Evolutionary conservation across 768 basidiomycete species (phyloP), one percentile per base, ranked within the genome.

Genomic region (Xerocomellus chrysenteron): DNA sequence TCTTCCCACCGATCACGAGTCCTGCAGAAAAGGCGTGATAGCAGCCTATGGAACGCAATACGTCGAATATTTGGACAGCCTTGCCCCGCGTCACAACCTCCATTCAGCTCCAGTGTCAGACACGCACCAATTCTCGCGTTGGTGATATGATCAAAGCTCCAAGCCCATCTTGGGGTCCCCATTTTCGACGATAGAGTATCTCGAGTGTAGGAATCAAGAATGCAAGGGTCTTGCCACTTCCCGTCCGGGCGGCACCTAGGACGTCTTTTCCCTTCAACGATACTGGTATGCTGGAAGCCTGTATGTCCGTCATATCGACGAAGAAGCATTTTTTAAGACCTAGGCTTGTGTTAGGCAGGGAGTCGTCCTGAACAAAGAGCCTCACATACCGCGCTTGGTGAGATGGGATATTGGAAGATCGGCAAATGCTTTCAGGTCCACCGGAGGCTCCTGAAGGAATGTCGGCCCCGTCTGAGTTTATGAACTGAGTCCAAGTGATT

Each of bases 11-110:
- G 42, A 99, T 99, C 17, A 98, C 88, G 13, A 98, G 76, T 0
- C 95, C 96, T 0, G 96, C 96, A 7, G 93, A 96, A 73, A 98
- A 96, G 17, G 82, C 79, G 65, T 99, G 96, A 64, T 87, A 87
- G 44, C 88, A 87, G 3, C 97, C 97, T 56, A 98, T 90, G 41
- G 90, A 88, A n/a, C 93, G 84, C 30, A 99, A 72, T 8, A 98
- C 94, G 45, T 96, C 93, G 68, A 98, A 99, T 56, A 98, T 99
- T 78, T 99, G 97, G 17, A 98, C 91, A 2, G 96, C 96, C 93
- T 94, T 57, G 49, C 33, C 30, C 40, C 7, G 19, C 17, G 54
- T 65, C 35, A 59, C 37, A 47, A 54, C 45, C 26, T 42, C 28
- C n/a, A 35, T 44, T 44, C 14, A 32, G 28, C 50, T 43, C 8